Conservation (phyloP, 108 stramenopile species). For the Nitzschia sp. region DNA sequence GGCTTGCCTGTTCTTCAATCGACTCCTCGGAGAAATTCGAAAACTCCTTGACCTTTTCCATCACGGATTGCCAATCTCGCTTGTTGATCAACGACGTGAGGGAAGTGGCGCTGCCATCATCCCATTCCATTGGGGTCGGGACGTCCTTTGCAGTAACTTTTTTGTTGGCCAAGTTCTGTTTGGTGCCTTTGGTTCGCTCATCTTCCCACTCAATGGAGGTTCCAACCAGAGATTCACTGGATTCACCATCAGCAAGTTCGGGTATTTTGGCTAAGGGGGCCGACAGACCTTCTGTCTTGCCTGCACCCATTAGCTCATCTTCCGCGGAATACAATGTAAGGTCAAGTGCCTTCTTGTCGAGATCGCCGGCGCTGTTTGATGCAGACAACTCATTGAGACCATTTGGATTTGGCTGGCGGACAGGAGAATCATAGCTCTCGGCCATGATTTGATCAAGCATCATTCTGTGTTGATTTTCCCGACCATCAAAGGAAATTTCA, state of each 20-base stretch:
- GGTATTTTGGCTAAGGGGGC: background rate
- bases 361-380: too few relatives aligned
- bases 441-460: too few relatives aligned
- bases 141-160: background rate
- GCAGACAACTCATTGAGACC: background rate
- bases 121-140: too few relatives aligned
- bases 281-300: background rate
- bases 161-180: background rate
- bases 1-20: background rate
- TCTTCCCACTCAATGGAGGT: background rate
- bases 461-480: too few relatives aligned
- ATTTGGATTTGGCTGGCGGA: background rate
- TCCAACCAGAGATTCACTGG: background rate
- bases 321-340: too few relatives aligned
- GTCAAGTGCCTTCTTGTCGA: too few relatives aligned
- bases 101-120: too few relatives aligned
- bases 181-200: background rate
- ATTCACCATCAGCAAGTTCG: background rate
- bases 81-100: conserved; percentile 2
- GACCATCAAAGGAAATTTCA: too few relatives aligned
- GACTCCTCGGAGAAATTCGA: background rate
- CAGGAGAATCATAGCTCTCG: background rate
- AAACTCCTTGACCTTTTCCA: background rate
- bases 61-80: background rate
- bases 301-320: too few relatives aligned